Percentiles rank a stretch among this genome's conserved stretches.
Conservation (phyloP, 495 filamentous ascomycete genomes). For the Penicillium cataractarum region DNA sequence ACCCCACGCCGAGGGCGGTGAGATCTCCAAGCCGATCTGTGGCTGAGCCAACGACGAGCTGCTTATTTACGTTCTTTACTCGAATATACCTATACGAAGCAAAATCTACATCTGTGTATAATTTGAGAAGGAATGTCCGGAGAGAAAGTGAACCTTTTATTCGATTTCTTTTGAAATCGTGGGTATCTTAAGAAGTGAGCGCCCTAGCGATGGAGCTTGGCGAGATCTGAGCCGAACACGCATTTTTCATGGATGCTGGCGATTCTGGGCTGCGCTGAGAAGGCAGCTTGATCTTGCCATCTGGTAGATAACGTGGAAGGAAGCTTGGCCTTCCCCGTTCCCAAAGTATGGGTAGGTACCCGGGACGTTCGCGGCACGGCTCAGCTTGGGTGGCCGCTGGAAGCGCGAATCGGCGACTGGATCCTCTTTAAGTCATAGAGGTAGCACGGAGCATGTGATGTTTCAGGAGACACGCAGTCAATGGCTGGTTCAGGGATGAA, state of each 20-base stretch:
- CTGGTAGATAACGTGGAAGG: not conserved
- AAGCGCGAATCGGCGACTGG: constrained; percentile 12
- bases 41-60: not conserved
- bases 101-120: not conserved
- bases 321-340: not conserved
- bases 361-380: not conserved
- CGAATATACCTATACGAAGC: not conserved
- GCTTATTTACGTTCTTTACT: too few species aligned
- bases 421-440: constrained; percentile 22
- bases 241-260: not conserved
- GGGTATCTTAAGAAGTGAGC: constrained; percentile 21
- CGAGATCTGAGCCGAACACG: not conserved
- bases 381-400: constrained; percentile 18
- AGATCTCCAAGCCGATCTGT: constrained; percentile 10
- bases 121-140: not conserved
- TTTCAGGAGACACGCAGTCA: constrained; percentile 7
- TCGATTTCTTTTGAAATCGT: constrained; percentile 13
- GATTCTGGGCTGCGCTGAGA: not conserved
- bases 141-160: constrained; percentile 9
- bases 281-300: not conserved
- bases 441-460: not conserved
- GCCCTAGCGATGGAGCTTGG: not conserved
- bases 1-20: constrained; percentile 18
- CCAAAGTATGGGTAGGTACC: not conserved
- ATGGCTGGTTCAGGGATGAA: constrained; percentile 1